Conservation (phyloP, 2,329 filamentous ascomycete genomes). For the Fusarium sp. region DNA sequence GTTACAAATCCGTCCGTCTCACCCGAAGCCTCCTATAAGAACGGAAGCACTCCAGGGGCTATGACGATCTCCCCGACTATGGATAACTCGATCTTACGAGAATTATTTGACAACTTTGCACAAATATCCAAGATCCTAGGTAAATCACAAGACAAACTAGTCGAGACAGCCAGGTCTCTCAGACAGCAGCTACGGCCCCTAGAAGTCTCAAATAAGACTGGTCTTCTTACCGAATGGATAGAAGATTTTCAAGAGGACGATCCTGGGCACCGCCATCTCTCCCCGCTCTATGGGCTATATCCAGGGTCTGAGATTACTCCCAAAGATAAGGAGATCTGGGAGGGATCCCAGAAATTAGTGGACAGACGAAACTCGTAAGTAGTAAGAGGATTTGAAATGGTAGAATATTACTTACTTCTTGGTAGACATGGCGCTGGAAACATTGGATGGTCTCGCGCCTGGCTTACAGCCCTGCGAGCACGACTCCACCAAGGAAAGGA, state of each 20-base stretch:
- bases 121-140: not conserved
- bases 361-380: conserved; percentile 7
- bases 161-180: not conserved
- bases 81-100: conserved; percentile 12
- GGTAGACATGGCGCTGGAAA: not conserved
- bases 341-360: not conserved
- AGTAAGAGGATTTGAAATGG: not conserved
- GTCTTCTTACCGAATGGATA: conserved; percentile 10
- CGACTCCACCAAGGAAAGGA: not conserved
- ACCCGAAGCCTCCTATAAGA: conserved; percentile 9
- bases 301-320: conserved; percentile 14
- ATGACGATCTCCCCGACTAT: conserved; percentile 4
- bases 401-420: not conserved
- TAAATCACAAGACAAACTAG: not conserved
- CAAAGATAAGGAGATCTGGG: not conserved
- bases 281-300: conserved; percentile 9
- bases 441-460: conserved; percentile 6
- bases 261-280: conserved; percentile 6
- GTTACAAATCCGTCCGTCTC: conserved; percentile 11
- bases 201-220: not conserved
- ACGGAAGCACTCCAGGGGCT: conserved; percentile 2
- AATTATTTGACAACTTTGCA: conserved; percentile 13
- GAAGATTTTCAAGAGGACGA: conserved; percentile 11
- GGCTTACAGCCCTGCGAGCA: conserved; percentile 2
- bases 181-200: not conserved